Evolutionary conservation across 176 grass and related monocot genomes (phyloP).

Genomic region (Leersia perrieri): DNA sequence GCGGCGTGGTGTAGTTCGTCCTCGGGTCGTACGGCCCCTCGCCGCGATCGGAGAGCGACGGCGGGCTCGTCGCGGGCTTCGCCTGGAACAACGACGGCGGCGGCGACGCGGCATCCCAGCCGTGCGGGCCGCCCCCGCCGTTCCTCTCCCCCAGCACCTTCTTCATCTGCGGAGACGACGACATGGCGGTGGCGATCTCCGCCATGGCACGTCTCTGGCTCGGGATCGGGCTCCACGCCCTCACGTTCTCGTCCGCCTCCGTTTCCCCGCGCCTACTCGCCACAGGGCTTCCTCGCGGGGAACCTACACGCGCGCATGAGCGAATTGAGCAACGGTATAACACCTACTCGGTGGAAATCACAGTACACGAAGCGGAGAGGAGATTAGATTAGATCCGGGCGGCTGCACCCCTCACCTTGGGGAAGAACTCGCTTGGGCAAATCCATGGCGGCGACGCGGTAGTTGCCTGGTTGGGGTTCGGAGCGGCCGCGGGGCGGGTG

Average conservation of each 20-base stretch:
- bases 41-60: constrained; percentile 3
- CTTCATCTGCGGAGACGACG: constrained; percentile 20
- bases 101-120: background rate
- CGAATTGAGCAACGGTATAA: background rate
- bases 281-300: constrained; percentile 5
- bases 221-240: background rate
- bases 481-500: background rate
- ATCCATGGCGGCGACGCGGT: constrained; percentile 35
- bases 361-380: too few relatives aligned
- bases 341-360: too few relatives aligned
- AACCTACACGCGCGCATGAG: background rate
- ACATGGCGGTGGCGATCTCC: background rate
- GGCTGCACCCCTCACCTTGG: background rate
- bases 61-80: constrained; percentile 13
- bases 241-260: constrained; percentile 40
- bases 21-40: constrained; percentile 59
- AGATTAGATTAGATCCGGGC: background rate
- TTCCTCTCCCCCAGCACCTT: constrained; percentile 44
- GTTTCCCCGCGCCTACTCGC: background rate
- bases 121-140: background rate
- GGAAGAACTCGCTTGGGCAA: background rate
- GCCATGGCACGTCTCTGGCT: background rate
- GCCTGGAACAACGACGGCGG: background rate
- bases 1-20: constrained; percentile 73
- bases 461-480: constrained; percentile 2